Evolutionary conservation across 2,329 filamentous ascomycete genomes (phyloP), one percentile per base, ranked within the genome.

Genomic region (Furcasterigmium sp.): DNA sequence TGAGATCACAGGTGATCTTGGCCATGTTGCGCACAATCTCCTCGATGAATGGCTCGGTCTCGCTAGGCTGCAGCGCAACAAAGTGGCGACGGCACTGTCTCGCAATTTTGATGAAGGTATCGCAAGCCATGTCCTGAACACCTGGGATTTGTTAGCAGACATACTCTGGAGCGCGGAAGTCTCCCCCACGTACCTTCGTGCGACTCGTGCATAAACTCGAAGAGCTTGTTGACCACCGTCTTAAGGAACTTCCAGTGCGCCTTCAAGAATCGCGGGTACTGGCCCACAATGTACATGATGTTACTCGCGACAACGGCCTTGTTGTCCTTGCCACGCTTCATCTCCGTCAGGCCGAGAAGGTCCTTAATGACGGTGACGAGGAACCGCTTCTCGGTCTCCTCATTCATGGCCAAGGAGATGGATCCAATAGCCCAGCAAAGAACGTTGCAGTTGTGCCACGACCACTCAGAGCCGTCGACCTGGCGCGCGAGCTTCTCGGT

Each of bases 201-300:
- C 1, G 93, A 97, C 67, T 98, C 93, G 64, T 98, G 93, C 93
- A 98, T 98, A 62, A 98, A 98, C 70, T 98, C 93, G 58, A 98
- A 98, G 5, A 98, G 78, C 73, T 98, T 98, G 71, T 98, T 98
- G 59, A 98, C 93, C 15, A 98, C 93, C 3, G 93, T 98, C 81
- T 98, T 98, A 44, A 98, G 74, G 70, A 98, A 98, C 65, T 98
- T 98, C 93, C 93, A 98, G 65, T 98, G 93, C 2, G 93, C 93
- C 72, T 98, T 98, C 56, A 98, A 72, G 71, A 98, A 98, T 17
- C 93, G 87, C 29, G 93, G 93, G 61, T 98, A 98, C 62, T 98
- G 93, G 46, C 93, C 93, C 48, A 98, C 93, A 69, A 98, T 98
- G 64, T 98, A 98, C 93, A 98, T 98, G 59, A 98, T 98, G 70